Conservation (phyloP, 2,329 filamentous ascomycete genomes). For the Fusarium beomiforme region DNA sequence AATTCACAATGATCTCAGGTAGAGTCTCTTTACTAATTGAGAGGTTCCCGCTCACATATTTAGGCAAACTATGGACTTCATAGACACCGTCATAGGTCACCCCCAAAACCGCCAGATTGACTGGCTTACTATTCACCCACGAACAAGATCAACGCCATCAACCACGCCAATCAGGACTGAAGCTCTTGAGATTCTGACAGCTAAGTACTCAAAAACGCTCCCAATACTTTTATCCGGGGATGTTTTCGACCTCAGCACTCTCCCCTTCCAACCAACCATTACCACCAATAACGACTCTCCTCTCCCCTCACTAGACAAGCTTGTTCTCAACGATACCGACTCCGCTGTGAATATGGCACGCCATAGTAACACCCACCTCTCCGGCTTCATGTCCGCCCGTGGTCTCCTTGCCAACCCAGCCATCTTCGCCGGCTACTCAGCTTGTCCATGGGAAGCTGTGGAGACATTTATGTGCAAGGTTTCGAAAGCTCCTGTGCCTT, state of each 20-base stretch:
- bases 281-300: conserved; percentile 39
- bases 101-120: conserved; percentile 64
- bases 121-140: conserved; percentile 76
- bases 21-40: neutral
- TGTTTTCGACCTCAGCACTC: conserved; percentile 65
- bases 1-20: conserved; percentile 71
- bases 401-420: conserved; percentile 75
- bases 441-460: conserved; percentile 71
- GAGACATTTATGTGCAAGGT: conserved; percentile 70
- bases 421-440: conserved; percentile 66
- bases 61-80: conserved; percentile 68
- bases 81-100: conserved; percentile 69
- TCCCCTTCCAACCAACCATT: conserved; percentile 54
- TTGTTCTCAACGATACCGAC: conserved; percentile 40
- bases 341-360: conserved; percentile 25
- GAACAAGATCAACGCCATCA: conserved; percentile 69
- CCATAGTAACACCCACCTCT: conserved; percentile 59
- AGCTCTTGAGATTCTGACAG: conserved; percentile 65
- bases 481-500: conserved; percentile 66
- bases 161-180: conserved; percentile 69
- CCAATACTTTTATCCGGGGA: conserved; percentile 77
- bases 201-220: conserved; percentile 62
- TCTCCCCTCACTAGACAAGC: conserved; percentile 41
- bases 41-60: neutral
- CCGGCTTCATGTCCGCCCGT: conserved; percentile 76